Evolutionary conservation across 140 eudicot genomes (phyloP).

Genomic region (Bidens hawaiensis): DNA sequence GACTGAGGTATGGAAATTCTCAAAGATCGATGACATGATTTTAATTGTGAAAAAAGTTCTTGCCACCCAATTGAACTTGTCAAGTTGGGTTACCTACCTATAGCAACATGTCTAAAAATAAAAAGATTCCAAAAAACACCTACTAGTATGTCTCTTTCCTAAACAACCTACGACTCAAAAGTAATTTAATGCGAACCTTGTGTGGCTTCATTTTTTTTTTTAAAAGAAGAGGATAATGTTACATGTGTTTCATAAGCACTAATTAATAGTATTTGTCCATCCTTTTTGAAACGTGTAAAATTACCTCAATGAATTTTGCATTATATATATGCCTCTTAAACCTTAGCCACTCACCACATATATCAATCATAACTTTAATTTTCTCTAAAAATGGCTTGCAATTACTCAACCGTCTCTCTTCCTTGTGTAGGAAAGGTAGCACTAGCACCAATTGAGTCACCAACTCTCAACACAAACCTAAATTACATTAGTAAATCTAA

Average conservation of each 20-base stretch:
- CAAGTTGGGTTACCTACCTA: too few species aligned
- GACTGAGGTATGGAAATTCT: too few species aligned
- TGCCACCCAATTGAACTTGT: too few species aligned
- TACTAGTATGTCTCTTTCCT: too few species aligned
- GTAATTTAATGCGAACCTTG: too few species aligned
- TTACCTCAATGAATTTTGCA: not conserved
- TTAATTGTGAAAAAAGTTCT: too few species aligned
- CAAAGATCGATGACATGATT: too few species aligned
- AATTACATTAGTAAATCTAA: constrained; percentile 4
- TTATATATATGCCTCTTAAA: not conserved
- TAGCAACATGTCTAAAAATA: too few species aligned
- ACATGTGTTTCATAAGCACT: not conserved
- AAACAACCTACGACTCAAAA: too few species aligned
- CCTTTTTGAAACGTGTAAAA: not conserved
- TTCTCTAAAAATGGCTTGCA: constrained; percentile 17
- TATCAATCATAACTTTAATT: not conserved
- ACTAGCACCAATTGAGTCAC: constrained; percentile 15
- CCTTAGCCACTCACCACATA: not conserved
- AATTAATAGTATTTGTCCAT: not conserved
- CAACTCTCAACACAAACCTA: constrained; percentile 13
- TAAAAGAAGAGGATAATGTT: not conserved
- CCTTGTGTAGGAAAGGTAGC: constrained; percentile 18
- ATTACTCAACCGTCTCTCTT: not conserved
- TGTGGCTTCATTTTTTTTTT: too few species aligned
- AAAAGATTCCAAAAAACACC: too few species aligned